Percentiles rank a stretch among this genome's conserved stretches.
Evolutionary conservation across 164 flowering plant genomes (phyloP).

Genomic region (Dillenia turbinata): DNA sequence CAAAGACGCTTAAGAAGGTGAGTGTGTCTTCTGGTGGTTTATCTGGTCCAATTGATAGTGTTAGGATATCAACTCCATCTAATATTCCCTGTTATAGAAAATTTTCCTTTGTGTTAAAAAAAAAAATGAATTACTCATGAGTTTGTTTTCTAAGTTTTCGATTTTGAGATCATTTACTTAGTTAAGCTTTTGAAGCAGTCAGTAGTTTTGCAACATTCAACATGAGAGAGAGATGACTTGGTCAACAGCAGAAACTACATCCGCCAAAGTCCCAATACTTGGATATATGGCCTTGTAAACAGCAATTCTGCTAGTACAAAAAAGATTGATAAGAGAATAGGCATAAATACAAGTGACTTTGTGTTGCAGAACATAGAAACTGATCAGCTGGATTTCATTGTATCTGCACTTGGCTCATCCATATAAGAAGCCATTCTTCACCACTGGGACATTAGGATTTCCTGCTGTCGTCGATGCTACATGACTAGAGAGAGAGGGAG

Average conservation of each 20-base stretch:
- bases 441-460: conserved; percentile 70
- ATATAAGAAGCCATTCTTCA: conserved; percentile 67
- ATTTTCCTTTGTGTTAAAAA: too few relatives aligned
- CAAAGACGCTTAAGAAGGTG: conserved; percentile 64
- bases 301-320: conserved; percentile 55
- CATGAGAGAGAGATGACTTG: conserved; percentile 40
- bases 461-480: conserved; percentile 95
- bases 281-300: conserved; percentile 89
- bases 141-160: too few relatives aligned
- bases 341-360: not conserved
- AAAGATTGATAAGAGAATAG: not conserved
- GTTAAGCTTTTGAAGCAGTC: too few relatives aligned
- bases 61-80: conserved; percentile 80
- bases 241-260: conserved; percentile 82
- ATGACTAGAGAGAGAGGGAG: conserved; percentile 34
- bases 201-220: too few relatives aligned
- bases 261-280: conserved; percentile 61
- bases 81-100: conserved; percentile 32
- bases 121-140: too few relatives aligned
- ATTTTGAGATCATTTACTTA: too few relatives aligned
- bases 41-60: conserved; percentile 82
- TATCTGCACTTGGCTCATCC: conserved; percentile 43
- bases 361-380: not conserved
- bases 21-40: conserved; percentile 67
- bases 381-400: not conserved